Evolutionary conservation across 2,329 filamentous ascomycete genomes (phyloP), one percentile per base, ranked within the genome.

Genomic region (Fusarium lyarnte): DNA sequence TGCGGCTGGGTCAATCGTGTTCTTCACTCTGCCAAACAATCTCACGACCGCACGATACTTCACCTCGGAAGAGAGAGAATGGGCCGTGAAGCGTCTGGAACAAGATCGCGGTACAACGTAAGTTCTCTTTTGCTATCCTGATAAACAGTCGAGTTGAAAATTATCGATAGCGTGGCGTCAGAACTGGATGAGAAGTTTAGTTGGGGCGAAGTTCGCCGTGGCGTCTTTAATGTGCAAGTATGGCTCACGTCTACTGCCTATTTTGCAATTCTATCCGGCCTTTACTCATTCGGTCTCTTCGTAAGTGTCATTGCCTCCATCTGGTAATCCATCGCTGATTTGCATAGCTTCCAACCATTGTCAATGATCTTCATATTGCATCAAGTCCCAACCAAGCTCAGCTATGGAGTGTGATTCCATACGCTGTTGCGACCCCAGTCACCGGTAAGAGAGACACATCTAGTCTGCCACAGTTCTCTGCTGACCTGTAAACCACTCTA

Each of bases 201-300:
- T 39, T 61, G 58, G 58, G 16, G 39, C 5, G 58, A 61, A 46
- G 39, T 61, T 8, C 38, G 51, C 6, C 58, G 58, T 2, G 58
- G 58, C 17, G 23, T 61, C 33, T 57, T 61, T 2, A 45, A 61
- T 38, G 21, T 45, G 7, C 58, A 61, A 45, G 49, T 61, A 6
- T 61, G 58, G 58, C 51, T 61, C n/a, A 57, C 58, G 6, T 57
- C 58, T 19, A 61, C 58, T 6, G 58, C 58, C 1, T 61, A 61
- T 33, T 61, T 61, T 25, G 31, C 58, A 7, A 61, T 61, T n/a
- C n/a, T 61, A 3, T 33, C 58, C 4, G 58, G 58, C 5, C 58
- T 61, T n/a, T 61, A 61, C 25, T 61, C 58, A 4, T 61, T 61
- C 14, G 53, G 53, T 6, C 53, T 57, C 19, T 57, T 57, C 19